Evolutionary conservation across 257 asterid genomes (phyloP).

Genomic region (Penstemon davidsonii): DNA sequence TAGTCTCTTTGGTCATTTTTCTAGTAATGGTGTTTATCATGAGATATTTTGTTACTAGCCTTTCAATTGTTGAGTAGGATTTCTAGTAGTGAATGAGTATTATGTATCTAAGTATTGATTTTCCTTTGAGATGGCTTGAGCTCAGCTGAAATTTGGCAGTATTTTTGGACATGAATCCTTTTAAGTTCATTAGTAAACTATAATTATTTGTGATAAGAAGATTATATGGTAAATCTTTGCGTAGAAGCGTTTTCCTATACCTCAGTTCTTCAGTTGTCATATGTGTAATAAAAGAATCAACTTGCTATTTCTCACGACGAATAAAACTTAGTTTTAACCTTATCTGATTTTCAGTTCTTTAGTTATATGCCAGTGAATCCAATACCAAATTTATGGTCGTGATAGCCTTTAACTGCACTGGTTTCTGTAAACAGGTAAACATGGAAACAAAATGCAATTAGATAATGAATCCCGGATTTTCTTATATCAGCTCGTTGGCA

Average conservation of each 20-base stretch:
- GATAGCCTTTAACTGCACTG: constrained; percentile 22
- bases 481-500: constrained; percentile 92
- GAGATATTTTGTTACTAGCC: neutral
- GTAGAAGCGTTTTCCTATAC: neutral
- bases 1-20: neutral
- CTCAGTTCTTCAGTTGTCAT: neutral
- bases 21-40: neutral
- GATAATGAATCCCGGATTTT: constrained; percentile 61
- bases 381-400: constrained; percentile 6
- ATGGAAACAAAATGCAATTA: constrained; percentile 78
- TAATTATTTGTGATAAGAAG: neutral
- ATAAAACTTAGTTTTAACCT: neutral
- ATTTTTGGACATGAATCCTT: constrained; percentile 1
- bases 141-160: neutral
- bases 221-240: neutral
- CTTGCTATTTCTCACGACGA: neutral
- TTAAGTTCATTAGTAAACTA: neutral
- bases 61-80: neutral
- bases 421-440: constrained; percentile 64
- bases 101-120: neutral
- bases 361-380: constrained; percentile 6
- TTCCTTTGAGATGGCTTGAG: neutral
- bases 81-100: neutral
- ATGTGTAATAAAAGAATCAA: neutral
- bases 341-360: neutral